Conservation (phyloP, 306 rosid species). For the Betula pendula region DNA sequence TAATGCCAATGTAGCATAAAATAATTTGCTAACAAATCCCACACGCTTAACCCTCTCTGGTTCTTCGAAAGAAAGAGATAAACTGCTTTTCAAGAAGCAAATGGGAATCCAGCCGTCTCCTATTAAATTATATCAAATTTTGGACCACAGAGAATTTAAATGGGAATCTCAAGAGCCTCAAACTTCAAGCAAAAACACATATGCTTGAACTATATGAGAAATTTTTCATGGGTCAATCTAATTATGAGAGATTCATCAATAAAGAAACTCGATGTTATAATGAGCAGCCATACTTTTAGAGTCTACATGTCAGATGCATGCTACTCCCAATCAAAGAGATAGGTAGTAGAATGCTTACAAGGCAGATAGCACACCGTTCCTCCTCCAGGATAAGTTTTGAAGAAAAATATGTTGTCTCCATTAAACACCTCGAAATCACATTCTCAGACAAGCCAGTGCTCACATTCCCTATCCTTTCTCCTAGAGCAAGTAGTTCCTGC, state of each 20-base stretch:
- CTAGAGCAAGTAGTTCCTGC: constrained; percentile 82
- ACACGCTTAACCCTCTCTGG: not conserved
- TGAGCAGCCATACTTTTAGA: not conserved
- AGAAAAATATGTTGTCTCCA: constrained; percentile 68
- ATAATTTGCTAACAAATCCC: not conserved
- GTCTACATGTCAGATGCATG: not conserved
- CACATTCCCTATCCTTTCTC: constrained; percentile 80
- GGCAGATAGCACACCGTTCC: constrained; percentile 67
- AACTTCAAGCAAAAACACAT: not conserved
- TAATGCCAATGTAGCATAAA: not conserved
- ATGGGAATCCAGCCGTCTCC: no score
- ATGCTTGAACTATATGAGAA: not conserved
- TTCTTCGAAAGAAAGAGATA: not conserved
- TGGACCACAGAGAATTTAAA: not conserved
- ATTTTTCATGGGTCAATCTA: not conserved
- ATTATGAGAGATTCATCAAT: not conserved
- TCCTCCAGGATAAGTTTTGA: constrained; percentile 67
- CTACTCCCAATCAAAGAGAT: not conserved
- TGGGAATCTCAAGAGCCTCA: not conserved
- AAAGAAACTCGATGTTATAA: not conserved
- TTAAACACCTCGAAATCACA: constrained; percentile 57
- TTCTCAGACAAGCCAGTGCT: constrained; percentile 79
- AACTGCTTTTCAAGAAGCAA: not conserved
- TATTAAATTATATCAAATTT: not conserved
- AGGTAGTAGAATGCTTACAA: constrained; percentile 43